Base-by-base conservation (phyloP, 345 rosid species). In the Murraya koenigii region DNA sequence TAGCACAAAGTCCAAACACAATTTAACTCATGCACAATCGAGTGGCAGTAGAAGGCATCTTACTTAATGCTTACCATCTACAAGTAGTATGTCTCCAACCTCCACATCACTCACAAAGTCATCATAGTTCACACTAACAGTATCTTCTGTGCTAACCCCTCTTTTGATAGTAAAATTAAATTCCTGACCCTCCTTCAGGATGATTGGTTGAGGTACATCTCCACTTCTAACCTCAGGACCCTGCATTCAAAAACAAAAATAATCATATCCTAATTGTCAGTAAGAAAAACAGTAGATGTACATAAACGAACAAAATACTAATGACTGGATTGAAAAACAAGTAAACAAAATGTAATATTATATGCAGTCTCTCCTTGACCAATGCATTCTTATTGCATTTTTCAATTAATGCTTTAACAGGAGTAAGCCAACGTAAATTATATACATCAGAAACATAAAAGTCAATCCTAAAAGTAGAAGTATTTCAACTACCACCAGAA, bases 151-250 rank as follows among this genome's bases (percentile, higher is more conserved):
- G 79, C 90, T 80, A 78, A 96, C 90, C 70, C 97, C 98, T 86
- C 97, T 88, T 82, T 79, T 85, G 75, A 92, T 94, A 0, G 97
- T 94, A 74, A 96, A 96, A 80, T 89, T 96, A 80, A 96, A 96
- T 76, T 92, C 97, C 71, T 92, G 97, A 35, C 99, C 98, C 83
- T 90, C 95, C 77, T 89, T 72, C 0, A 96, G 88, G 47, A 70
- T 66, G 49, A 96, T 89, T 35, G 99, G 99, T 74, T 85, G 90
- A 66, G 98, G 98, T 44, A 92, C 91, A 85, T 96, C 99, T 22
- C 98, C 98, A 64, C 99, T 96, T 88, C 99, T 87, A 77, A 96
- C 99, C 89, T 96, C 99, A 83, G 99, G 99, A 66, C 98, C 99
- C 98, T 95, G 81, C 72, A 84, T 56, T 64, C 69, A 71, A 41